Evolutionary conservation across 306 rosid genomes (phyloP).

Genomic region (Trifolium dubium): DNA sequence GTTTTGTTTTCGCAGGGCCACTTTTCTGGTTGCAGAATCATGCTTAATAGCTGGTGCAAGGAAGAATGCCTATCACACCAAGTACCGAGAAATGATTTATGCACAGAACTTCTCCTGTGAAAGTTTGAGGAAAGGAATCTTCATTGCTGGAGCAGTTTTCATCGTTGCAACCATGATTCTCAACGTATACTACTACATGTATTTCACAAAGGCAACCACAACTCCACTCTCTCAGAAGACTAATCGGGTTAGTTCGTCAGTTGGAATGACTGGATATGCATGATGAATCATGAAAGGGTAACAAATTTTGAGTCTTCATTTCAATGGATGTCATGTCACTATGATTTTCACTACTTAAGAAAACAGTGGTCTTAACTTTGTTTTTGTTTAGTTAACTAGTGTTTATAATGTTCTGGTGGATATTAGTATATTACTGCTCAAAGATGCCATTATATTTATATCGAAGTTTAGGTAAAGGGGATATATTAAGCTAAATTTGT

Average conservation of each 20-base stretch:
- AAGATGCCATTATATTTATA: slow-evolving; percentile 30
- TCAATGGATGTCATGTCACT: slow-evolving; percentile 34
- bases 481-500: slow-evolving; percentile 1
- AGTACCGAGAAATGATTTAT: slow-evolving; percentile 70
- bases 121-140: slow-evolving; percentile 84
- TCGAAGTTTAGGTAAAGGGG: slow-evolving; percentile 22
- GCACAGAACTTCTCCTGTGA: slow-evolving; percentile 90
- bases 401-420: slow-evolving; percentile 25
- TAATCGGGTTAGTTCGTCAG: slow-evolving; percentile 70
- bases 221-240: slow-evolving; percentile 65
- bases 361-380: slow-evolving; percentile 21
- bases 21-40: slow-evolving; percentile 85
- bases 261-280: slow-evolving; percentile 86
- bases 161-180: slow-evolving; percentile 88
- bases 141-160: slow-evolving; percentile 85
- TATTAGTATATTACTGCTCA: slow-evolving; percentile 34
- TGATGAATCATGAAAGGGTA: slow-evolving; percentile 36
- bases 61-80: slow-evolving; percentile 93
- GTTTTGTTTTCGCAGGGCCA: slow-evolving; percentile 43
- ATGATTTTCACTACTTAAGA: slow-evolving; percentile 32
- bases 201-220: slow-evolving; percentile 82
- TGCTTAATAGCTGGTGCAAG: slow-evolving; percentile 91
- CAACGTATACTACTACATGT: slow-evolving; percentile 87
- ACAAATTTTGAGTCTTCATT: slow-evolving; percentile 41
- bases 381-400: slow-evolving; percentile 31